phyloP scores from a whole-genome alignment of 345 rosid genomes.

The Lepidium didymum region DNA sequence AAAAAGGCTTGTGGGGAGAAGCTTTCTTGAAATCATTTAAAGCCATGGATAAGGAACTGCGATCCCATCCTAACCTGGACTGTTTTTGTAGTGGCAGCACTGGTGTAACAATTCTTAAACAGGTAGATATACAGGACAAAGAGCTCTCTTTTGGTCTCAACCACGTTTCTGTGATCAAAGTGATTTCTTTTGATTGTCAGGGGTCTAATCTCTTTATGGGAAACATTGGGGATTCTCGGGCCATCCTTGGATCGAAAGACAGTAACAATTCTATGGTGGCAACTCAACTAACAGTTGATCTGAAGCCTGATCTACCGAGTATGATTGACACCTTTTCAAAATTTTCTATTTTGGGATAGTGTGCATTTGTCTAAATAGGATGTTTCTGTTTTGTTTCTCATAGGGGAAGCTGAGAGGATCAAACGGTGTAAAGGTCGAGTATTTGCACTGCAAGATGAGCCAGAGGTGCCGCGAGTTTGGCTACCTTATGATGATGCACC shows the following conservation, averaged over 20 bases:
- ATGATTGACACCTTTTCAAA: constrained; percentile 20
- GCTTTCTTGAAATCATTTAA: constrained; percentile 83
- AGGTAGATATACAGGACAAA: constrained; percentile 39
- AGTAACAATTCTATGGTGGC: constrained; percentile 70
- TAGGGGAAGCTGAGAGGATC: constrained; percentile 98
- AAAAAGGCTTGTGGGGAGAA: constrained; percentile 71
- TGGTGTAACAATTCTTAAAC: constrained; percentile 84
- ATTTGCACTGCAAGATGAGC: constrained; percentile 97
- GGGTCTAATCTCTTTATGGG: constrained; percentile 96
- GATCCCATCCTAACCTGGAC: constrained; percentile 83
- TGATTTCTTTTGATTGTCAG: constrained; percentile 29
- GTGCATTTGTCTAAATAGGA: background rate
- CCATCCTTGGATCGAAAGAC: constrained; percentile 93
- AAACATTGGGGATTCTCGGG: constrained; percentile 95
- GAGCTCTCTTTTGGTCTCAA: background rate
- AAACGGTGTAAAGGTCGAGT: constrained; percentile 94
- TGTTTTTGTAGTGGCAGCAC: constrained; percentile 99
- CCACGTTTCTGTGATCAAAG: background rate
- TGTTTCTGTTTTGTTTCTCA: background rate
- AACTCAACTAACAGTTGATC: constrained; percentile 84
- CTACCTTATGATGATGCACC: constrained; percentile 99
- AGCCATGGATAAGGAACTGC: constrained; percentile 93
- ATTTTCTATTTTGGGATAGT: background rate
- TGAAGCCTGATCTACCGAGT: constrained; percentile 98
- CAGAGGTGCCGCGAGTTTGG: constrained; percentile 98